Evolutionary conservation across 1,139 yeast species (phyloP).

Genomic region (Pichia kudriavzevii): DNA sequence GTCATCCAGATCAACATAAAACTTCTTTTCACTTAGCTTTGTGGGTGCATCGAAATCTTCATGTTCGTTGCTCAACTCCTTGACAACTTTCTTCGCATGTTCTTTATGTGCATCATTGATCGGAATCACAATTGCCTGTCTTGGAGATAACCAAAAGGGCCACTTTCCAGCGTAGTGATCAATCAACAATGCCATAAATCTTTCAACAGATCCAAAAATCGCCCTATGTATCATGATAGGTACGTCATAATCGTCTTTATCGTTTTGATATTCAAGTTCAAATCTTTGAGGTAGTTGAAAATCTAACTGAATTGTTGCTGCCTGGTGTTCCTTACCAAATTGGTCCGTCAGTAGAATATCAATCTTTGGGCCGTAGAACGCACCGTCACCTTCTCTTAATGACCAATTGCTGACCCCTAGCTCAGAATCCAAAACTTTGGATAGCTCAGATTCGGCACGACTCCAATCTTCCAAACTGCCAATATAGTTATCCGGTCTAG

Average conservation of each 20-base stretch:
- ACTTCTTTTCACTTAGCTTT: conserved; percentile 53
- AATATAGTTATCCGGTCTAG: conserved; percentile 88
- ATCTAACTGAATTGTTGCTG: conserved; percentile 96
- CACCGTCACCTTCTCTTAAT: conserved; percentile 94
- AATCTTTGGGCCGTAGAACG: conserved; percentile 97
- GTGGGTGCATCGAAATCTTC: conserved; percentile 32
- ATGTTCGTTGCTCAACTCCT: conserved; percentile 40
- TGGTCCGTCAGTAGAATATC: conserved; percentile 92
- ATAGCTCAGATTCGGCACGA: conserved; percentile 73
- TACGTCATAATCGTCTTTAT: conserved; percentile 39
- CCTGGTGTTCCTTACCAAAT: conserved; percentile 89
- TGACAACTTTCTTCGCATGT: conserved; percentile 46
- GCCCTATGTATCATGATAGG: conserved; percentile 97
- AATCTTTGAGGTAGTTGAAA: conserved; percentile 94
- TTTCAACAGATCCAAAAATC: conserved; percentile 86
- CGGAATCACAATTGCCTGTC: conserved; percentile 84
- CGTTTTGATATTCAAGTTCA: conserved; percentile 62
- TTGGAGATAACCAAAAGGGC: conserved; percentile 98
- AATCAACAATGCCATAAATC: conserved; percentile 82
- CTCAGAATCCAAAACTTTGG: conserved; percentile 65
- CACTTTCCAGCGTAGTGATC: conserved; percentile 92
- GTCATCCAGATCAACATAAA: conserved; percentile 67
- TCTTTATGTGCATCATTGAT: conserved; percentile 49
- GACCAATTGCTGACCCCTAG: conserved; percentile 68
- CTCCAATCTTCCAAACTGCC: conserved; percentile 88